Evolutionary conservation across 2,329 filamentous ascomycete genomes (phyloP).

Genomic region (Didymella sp.): DNA sequence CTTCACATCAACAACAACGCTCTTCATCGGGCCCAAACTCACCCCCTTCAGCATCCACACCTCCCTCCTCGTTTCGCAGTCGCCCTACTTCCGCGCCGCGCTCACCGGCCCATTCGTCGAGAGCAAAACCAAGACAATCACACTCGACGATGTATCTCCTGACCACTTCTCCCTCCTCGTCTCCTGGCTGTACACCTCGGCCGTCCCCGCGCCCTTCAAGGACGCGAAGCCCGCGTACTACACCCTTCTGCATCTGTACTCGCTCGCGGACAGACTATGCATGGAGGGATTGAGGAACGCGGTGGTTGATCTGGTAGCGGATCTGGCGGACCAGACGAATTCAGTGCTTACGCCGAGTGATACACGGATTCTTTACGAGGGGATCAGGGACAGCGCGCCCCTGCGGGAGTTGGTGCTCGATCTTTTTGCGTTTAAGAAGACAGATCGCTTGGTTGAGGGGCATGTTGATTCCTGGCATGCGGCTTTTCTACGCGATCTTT

Average conservation of each 20-base stretch:
- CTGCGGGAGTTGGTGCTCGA: conserved; percentile 55
- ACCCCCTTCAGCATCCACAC: conserved; percentile 57
- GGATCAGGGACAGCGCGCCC: conserved; percentile 49
- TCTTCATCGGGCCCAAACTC: conserved; percentile 51
- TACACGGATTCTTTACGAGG: conserved; percentile 57
- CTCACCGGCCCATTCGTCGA: conserved; percentile 58
- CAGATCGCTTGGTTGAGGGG: conserved; percentile 55
- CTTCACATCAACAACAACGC: conserved; percentile 48
- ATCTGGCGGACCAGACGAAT: conserved; percentile 57
- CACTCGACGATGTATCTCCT: conserved; percentile 54
- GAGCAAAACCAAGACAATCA: conserved; percentile 51
- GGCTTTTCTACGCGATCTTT: conserved; percentile 55
- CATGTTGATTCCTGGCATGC: conserved; percentile 59
- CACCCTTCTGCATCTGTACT: conserved; percentile 57
- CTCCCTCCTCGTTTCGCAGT: conserved; percentile 55
- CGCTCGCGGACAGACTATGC: conserved; percentile 56
- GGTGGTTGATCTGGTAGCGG: conserved; percentile 53
- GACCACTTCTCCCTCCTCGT: conserved; percentile 59
- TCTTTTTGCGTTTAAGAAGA: conserved; percentile 62
- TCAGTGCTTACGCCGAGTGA: conserved; percentile 58
- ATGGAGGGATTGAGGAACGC: conserved; percentile 56
- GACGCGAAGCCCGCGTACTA: conserved; percentile 59
- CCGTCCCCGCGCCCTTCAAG: conserved; percentile 52
- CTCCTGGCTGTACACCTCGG: conserved; percentile 59
- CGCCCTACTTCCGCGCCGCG: conserved; percentile 60